phyloP scores from a whole-genome alignment of 257 asterid genomes.

The Jacaranda copaia region DNA sequence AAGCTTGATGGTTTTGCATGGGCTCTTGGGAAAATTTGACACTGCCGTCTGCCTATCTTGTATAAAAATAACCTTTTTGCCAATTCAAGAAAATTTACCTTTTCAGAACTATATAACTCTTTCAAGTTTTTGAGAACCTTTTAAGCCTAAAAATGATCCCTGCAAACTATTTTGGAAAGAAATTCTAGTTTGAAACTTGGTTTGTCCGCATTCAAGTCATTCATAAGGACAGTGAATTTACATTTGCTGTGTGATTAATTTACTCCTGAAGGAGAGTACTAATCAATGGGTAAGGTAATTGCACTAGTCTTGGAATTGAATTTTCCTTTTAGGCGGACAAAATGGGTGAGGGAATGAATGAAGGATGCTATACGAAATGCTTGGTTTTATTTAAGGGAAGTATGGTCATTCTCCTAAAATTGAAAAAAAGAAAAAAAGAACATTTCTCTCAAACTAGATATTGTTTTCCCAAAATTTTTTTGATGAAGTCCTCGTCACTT shows the following conservation, averaged over 20 bases:
- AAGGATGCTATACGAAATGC: background rate
- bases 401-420: background rate
- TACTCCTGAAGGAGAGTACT: background rate
- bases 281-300: background rate
- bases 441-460: no score
- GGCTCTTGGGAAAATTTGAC: background rate
- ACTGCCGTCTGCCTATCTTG: background rate
- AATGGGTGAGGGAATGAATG: background rate
- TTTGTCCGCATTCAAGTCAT: no score
- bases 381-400: background rate
- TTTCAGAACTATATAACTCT: background rate
- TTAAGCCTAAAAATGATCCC: background rate
- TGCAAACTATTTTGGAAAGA: background rate
- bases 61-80: background rate
- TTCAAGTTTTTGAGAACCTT: background rate
- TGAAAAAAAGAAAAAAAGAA: no score
- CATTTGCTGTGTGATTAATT: background rate
- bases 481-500: no score
- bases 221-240: no score
- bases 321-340: background rate
- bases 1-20: background rate
- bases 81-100: background rate
- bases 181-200: no score
- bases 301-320: background rate
- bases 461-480: no score